Evolutionary conservation across 257 asterid species (phyloP).

Genomic region (Gynochthodes officinalis): DNA sequence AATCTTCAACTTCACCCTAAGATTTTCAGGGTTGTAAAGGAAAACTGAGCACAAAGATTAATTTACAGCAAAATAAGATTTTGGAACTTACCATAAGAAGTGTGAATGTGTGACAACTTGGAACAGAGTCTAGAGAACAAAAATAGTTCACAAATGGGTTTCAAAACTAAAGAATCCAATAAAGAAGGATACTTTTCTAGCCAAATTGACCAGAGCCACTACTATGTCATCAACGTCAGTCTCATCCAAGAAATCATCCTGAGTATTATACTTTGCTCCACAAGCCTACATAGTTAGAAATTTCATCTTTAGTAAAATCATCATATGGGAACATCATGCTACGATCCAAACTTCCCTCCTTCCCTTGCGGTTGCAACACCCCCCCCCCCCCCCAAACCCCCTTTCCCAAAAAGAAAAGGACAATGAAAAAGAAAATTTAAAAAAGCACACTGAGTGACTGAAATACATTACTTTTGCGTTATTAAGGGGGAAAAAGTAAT

Average conservation of each 20-base stretch:
- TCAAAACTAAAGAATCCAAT: not conserved
- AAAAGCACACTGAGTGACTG: not conserved
- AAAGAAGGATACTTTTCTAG: conserved; percentile 68
- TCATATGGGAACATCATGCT: not conserved
- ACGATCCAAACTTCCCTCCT: not conserved
- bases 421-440: not conserved
- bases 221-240: conserved; percentile 90
- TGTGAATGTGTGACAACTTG: not conserved
- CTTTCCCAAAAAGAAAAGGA: conserved; percentile 8
- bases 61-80: not conserved
- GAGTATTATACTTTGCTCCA: conserved; percentile 73
- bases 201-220: conserved; percentile 84
- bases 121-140: not conserved
- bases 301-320: not conserved
- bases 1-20: conserved; percentile 94
- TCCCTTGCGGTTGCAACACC: too few species aligned
- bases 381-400: too few species aligned
- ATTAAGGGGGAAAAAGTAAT: too few species aligned
- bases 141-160: not conserved
- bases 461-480: too few species aligned
- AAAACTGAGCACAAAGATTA: conserved; percentile 20
- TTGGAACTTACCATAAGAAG: not conserved
- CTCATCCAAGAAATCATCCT: conserved; percentile 68
- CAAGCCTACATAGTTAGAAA: conserved; percentile 59
- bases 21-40: conserved; percentile 38